A percentile compares a stretch with the other conserved stretches of the same genome.
phyloP scores from a whole-genome alignment of 2,329 filamentous ascomycete species.

The Neofusicoccum parvum region DNA sequence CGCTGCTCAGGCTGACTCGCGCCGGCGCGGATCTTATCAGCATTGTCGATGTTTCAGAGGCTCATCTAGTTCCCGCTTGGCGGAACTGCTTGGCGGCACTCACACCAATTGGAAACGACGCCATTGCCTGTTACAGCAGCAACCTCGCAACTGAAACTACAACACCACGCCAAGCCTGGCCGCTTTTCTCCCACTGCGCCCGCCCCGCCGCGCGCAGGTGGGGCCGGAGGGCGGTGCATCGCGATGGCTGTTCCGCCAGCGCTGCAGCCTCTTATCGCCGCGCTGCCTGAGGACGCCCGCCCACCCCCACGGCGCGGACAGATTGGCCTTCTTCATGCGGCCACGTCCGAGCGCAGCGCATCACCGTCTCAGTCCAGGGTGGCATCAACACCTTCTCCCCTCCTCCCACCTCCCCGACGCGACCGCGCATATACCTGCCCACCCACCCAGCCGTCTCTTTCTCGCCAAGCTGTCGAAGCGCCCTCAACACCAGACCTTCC shows the following conservation, averaged over 20 bases:
- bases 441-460: background rate
- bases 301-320: background rate
- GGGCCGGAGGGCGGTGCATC: background rate
- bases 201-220: background rate
- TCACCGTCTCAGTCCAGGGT: background rate
- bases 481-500: background rate
- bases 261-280: background rate
- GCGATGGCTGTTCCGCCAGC: background rate
- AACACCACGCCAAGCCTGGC: conserved; percentile 8
- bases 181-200: background rate
- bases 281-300: background rate
- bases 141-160: background rate
- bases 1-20: too few species aligned
- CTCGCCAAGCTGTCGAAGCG: background rate
- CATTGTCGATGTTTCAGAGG: conserved; percentile 4
- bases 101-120: background rate
- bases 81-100: background rate
- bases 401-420: background rate
- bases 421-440: background rate
- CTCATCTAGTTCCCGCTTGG: background rate
- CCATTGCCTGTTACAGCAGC: background rate
- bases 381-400: background rate
- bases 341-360: background rate
- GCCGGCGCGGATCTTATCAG: background rate
- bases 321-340: background rate